Evolutionary conservation across 768 basidiomycete species (phyloP).

Genomic region (Russula foetens): DNA sequence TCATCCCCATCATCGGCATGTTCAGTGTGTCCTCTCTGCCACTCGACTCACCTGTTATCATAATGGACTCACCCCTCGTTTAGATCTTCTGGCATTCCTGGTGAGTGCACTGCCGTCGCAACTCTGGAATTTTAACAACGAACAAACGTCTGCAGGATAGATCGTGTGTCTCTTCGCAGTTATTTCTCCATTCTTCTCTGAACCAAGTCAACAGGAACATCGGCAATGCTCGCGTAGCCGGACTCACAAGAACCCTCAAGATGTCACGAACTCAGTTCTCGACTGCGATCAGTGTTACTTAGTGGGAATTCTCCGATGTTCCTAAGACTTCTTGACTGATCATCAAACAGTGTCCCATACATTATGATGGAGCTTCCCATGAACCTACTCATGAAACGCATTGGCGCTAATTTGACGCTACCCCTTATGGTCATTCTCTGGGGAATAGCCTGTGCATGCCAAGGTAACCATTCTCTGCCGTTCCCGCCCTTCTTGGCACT

Average conservation of each 20-base stretch:
- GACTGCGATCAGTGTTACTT: conserved; percentile 15
- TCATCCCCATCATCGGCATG: conserved; percentile 17
- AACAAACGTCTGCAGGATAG: conserved; percentile 3
- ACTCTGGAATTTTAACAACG: background rate
- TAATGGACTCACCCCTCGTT: background rate
- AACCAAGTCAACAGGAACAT: conserved; percentile 16
- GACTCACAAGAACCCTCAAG: conserved; percentile 26
- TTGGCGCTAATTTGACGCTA: conserved; percentile 51
- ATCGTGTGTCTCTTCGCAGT: conserved; percentile 9
- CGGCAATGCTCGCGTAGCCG: conserved; percentile 29
- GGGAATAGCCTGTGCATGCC: conserved; percentile 56
- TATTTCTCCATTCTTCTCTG: background rate
- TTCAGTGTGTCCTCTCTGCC: conserved; percentile 8
- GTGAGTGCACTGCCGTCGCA: background rate
- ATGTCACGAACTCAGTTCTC: conserved; percentile 27
- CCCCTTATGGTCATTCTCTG: conserved; percentile 57
- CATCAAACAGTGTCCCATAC: conserved; percentile 23
- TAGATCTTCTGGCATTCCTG: conserved; percentile 17
- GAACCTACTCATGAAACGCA: conserved; percentile 29
- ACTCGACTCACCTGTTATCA: background rate
- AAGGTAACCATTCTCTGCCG: conserved; percentile 34
- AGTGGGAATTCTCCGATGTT: background rate
- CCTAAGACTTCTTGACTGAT: conserved; percentile 14
- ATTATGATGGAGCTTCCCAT: conserved; percentile 24
- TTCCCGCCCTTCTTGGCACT: background rate